Conservation (phyloP, 192 early-diverging fungal genomes). For the Rhizoclosmatium globosum region DNA sequence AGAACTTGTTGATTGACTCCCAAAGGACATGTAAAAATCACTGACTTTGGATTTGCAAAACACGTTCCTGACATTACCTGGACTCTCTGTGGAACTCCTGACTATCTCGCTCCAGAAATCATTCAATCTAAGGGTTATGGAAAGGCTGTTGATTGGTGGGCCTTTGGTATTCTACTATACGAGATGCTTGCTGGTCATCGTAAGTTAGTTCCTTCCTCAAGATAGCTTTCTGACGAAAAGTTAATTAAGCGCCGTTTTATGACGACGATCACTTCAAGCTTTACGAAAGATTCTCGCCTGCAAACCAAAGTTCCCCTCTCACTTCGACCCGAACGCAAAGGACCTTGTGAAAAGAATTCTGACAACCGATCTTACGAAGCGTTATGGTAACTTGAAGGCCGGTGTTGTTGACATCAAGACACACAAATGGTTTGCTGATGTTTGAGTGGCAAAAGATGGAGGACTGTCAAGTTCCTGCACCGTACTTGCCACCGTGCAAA, state of each 20-base stretch:
- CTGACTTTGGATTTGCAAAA: conserved; percentile 88
- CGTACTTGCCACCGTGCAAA: conserved; percentile 79
- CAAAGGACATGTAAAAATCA: conserved; percentile 84
- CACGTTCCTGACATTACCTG: conserved; percentile 83
- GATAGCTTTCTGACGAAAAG: conserved; percentile 71
- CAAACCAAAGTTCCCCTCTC: conserved; percentile 83
- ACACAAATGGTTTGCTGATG: conserved; percentile 89
- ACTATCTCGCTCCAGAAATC: conserved; percentile 76
- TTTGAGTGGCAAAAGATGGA: conserved; percentile 84
- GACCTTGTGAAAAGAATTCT: conserved; percentile 86
- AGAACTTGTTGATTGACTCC: conserved; percentile 80
- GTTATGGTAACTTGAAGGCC: conserved; percentile 86
- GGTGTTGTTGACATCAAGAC: conserved; percentile 87
- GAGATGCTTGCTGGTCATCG: conserved; percentile 90
- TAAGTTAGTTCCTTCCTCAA: not conserved
- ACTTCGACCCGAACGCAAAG: conserved; percentile 82
- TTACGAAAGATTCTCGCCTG: conserved; percentile 92
- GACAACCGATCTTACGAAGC: conserved; percentile 81
- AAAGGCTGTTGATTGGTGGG: conserved; percentile 90
- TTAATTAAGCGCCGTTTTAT: conserved; percentile 87
- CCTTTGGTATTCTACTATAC: conserved; percentile 66
- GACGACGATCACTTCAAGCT: conserved; percentile 93
- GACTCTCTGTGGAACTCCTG: conserved; percentile 88
- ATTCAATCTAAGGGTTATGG: conserved; percentile 76
- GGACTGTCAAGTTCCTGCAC: conserved; percentile 75